phyloP scores from a whole-genome alignment of 495 filamentous ascomycete species.

The Parathielavia hyrcaniae region DNA sequence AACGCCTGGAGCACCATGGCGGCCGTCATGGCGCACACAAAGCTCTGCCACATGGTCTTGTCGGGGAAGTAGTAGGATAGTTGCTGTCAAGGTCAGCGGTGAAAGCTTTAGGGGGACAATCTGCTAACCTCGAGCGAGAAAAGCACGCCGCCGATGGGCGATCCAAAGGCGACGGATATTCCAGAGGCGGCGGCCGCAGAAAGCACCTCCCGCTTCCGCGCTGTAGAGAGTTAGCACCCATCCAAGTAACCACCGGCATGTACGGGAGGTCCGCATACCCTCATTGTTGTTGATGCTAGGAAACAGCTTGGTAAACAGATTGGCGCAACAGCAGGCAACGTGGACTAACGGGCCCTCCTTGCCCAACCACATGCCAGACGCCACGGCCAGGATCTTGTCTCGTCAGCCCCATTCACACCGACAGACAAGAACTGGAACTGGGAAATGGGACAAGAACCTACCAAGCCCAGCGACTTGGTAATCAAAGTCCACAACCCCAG shows the following conservation, averaged over 20 bases:
- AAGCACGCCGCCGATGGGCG: slow-evolving; percentile 86
- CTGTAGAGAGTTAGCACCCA: slow-evolving; percentile 38
- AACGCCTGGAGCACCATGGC: slow-evolving; percentile 87
- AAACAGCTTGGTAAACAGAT: slow-evolving; percentile 89
- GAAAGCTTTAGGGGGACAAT: too few relatives aligned
- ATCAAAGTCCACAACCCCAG: slow-evolving; percentile 88
- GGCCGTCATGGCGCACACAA: slow-evolving; percentile 97
- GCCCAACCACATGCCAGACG: slow-evolving; percentile 95
- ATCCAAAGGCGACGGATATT: slow-evolving; percentile 95
- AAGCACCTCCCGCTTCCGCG: slow-evolving; percentile 89
- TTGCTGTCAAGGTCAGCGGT: slow-evolving; percentile 44
- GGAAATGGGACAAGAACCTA: slow-evolving; percentile 40
- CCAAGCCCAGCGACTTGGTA: slow-evolving; percentile 87
- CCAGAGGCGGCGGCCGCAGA: slow-evolving; percentile 92
- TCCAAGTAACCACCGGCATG: neutral
- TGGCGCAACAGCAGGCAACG: slow-evolving; percentile 96
- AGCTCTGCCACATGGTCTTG: slow-evolving; percentile 99
- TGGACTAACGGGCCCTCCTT: slow-evolving; percentile 97
- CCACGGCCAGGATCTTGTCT: slow-evolving; percentile 79
- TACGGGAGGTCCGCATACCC: slow-evolving; percentile 45
- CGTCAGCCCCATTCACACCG: slow-evolving; percentile 23
- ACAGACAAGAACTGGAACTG: neutral
- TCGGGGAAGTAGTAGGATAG: slow-evolving; percentile 98
- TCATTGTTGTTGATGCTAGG: slow-evolving; percentile 79
- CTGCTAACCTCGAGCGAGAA: slow-evolving; percentile 76